Conservation (phyloP, 768 basidiomycete genomes). For the Tricholoma matsutake region DNA sequence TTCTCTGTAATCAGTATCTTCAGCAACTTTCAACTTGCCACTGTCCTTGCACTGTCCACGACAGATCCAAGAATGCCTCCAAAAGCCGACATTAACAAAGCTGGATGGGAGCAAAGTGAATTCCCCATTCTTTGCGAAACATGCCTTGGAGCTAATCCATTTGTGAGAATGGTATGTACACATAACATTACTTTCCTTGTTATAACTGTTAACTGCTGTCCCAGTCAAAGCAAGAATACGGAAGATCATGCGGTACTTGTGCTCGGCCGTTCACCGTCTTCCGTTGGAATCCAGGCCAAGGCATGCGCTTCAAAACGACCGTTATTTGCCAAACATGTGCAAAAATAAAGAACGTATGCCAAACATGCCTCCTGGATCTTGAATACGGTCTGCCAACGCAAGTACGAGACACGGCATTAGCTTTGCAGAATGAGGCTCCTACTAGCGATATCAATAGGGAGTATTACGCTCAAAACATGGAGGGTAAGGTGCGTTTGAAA, state of each 20-base stretch:
- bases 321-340: conserved; percentile 97
- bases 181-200: background rate
- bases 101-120: conserved; percentile 91
- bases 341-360: conserved; percentile 95
- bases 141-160: conserved; percentile 90
- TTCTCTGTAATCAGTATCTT: conserved; percentile 5
- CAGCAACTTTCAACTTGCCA: background rate
- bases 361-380: conserved; percentile 94
- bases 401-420: conserved; percentile 94
- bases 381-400: conserved; percentile 96
- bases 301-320: conserved; percentile 93
- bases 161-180: conserved; percentile 83
- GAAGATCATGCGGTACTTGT: conserved; percentile 95
- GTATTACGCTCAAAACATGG: conserved; percentile 92
- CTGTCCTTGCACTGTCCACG: conserved; percentile 8
- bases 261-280: conserved; percentile 96
- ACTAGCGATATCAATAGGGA: conserved; percentile 97
- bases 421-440: conserved; percentile 81
- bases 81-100: conserved; percentile 93
- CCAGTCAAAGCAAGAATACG: conserved; percentile 96
- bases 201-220: conserved; percentile 2
- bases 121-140: conserved; percentile 94
- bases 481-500: conserved; percentile 58
- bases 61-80: conserved; percentile 51
- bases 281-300: conserved; percentile 96